These are phyloP conservation scores for Pythium utonaiense DNA, from an alignment of 352 stramenopile species.

Conservation along the genomic window DNA sequence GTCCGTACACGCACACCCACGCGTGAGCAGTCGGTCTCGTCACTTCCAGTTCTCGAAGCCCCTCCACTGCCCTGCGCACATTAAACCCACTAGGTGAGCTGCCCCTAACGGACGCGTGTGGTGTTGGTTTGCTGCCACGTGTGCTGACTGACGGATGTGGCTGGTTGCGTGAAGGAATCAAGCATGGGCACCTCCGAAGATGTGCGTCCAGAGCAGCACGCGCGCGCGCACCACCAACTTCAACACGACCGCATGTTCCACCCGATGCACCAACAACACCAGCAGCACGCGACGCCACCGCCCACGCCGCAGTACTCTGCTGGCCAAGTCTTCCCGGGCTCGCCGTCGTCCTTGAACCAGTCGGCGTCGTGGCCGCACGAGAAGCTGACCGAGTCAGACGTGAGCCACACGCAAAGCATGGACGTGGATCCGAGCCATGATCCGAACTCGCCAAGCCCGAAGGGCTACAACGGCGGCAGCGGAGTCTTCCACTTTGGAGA, in stretches of 20 bases:
- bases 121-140: too few relatives aligned
- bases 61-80: neutral
- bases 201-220: slow-evolving; percentile 9
- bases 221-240: neutral
- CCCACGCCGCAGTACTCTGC: neutral
- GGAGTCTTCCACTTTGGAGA: slow-evolving; percentile 21
- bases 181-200: slow-evolving; percentile 22
- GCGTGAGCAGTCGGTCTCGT: neutral
- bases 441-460: slow-evolving; percentile 15
- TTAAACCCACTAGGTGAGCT: too few relatives aligned
- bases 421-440: slow-evolving; percentile 23
- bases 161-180: neutral
- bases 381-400: slow-evolving; percentile 20
- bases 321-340: neutral
- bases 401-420: slow-evolving; percentile 11
- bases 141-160: neutral
- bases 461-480: slow-evolving; percentile 3
- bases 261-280: slow-evolving; percentile 9
- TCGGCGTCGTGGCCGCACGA: slow-evolving; percentile 15
- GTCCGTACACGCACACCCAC: too few relatives aligned
- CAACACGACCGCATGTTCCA: neutral
- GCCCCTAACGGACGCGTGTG: too few relatives aligned
- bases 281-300: neutral
- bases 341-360: neutral
- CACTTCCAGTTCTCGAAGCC: neutral